These are phyloP conservation scores for Suhomyces kunorum DNA, from an alignment of 1,139 yeast species.

Conservation along the genomic window DNA sequence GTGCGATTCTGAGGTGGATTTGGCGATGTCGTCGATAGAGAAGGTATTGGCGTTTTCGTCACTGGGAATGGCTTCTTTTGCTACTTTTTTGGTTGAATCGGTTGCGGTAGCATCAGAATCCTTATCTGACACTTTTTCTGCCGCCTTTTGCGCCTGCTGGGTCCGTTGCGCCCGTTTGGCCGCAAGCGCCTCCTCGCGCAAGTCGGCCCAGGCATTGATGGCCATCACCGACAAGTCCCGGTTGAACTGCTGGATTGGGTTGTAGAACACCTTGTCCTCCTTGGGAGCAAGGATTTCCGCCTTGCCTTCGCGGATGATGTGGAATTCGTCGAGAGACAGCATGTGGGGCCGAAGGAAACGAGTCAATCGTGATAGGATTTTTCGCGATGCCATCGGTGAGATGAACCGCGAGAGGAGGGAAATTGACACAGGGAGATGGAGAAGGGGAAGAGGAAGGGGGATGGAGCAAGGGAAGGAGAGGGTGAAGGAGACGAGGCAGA, in stretches of 20 bases:
- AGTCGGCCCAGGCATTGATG: conserved; percentile 80
- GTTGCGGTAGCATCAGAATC: background rate
- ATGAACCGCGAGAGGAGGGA: too few relatives aligned
- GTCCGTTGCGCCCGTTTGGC: conserved; percentile 21
- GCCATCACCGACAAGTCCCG: conserved; percentile 86
- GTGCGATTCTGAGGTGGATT: background rate
- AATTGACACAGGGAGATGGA: too few relatives aligned
- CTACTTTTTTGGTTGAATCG: background rate
- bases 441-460: background rate
- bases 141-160: conserved; percentile 25
- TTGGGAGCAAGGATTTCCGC: conserved; percentile 80
- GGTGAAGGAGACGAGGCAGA: background rate
- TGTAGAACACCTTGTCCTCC: conserved; percentile 83
- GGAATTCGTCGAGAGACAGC: conserved; percentile 31
- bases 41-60: too few relatives aligned
- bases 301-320: conserved; percentile 70
- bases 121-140: background rate
- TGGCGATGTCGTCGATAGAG: too few relatives aligned
- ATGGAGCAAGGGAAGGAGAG: background rate
- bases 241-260: conserved; percentile 95
- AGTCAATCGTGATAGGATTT: conserved; percentile 3
- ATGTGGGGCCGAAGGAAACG: background rate
- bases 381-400: conserved; percentile 10
- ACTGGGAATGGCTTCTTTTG: background rate
- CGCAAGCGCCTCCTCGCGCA: conserved; percentile 24